phyloP scores from a whole-genome alignment of 192 early-diverging fungal genomes.

The Anaeromyces robustus region DNA sequence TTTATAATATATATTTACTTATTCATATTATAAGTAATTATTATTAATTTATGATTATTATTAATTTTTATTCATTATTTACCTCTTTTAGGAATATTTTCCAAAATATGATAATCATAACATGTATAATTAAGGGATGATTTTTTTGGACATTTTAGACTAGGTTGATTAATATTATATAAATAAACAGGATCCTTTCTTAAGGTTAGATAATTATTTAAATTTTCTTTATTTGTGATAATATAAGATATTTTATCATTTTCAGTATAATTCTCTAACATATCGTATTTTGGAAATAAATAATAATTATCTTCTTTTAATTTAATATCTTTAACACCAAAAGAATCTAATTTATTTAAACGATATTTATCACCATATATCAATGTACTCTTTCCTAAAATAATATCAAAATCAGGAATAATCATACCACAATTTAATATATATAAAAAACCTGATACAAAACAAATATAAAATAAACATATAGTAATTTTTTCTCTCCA shows the following conservation, averaged over 20 bases:
- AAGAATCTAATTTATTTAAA: too few species aligned
- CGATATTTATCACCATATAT: too few species aligned
- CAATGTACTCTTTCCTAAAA: too few species aligned
- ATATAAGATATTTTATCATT: neutral
- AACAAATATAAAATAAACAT: neutral
- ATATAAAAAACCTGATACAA: neutral
- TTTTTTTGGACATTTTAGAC: neutral
- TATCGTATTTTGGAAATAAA: neutral
- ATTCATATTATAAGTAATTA: too few species aligned
- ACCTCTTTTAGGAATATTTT: neutral
- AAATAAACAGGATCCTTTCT: neutral
- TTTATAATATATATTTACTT: too few species aligned
- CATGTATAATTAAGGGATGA: neutral
- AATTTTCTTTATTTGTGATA: neutral
- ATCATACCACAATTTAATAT: neutral
- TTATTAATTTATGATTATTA: too few species aligned
- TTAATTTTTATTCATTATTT: neutral
- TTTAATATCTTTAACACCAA: too few species aligned
- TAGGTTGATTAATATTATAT: neutral
- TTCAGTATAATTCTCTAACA: neutral
- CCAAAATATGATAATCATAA: neutral
- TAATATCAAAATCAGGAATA: neutral
- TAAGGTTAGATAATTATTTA: neutral
- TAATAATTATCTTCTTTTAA: too few species aligned
- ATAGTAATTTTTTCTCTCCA: neutral